Percentiles rank a stretch among this genome's conserved stretches.
These are phyloP conservation scores for Irpex rosettiformis DNA, from an alignment of 1,284 basidiomycete genomes.

Conservation along the genomic window DNA sequence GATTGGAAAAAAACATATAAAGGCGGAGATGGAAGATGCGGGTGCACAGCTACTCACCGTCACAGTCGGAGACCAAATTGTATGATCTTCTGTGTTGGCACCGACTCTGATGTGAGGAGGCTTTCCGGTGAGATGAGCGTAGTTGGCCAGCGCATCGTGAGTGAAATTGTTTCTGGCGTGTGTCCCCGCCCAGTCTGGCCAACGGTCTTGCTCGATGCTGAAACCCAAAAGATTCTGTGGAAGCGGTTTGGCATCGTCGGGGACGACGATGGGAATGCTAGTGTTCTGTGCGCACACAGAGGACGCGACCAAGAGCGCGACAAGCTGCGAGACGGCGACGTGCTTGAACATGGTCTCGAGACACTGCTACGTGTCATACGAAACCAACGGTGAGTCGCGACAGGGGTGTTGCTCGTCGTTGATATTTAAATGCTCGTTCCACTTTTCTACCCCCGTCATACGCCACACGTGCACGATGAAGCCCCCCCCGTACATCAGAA, in stretches of 20 bases:
- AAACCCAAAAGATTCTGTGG: constrained; percentile 46
- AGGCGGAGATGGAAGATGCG: background rate
- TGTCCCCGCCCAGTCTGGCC: constrained; percentile 60
- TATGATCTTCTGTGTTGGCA: constrained; percentile 61
- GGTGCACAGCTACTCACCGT: constrained; percentile 30
- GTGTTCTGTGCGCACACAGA: constrained; percentile 13
- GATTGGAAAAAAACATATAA: background rate
- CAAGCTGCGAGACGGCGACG: background rate
- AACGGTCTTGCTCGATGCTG: constrained; percentile 68
- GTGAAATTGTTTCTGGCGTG: constrained; percentile 50
- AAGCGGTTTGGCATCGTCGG: constrained; percentile 22
- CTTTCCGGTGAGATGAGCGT: constrained; percentile 49
- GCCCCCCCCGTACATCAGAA: background rate
- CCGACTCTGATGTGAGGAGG: constrained; percentile 61
- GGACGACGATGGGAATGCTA: constrained; percentile 21
- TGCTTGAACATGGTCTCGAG: background rate
- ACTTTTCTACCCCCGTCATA: background rate
- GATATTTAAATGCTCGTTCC: background rate
- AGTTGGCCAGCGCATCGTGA: constrained; percentile 52
- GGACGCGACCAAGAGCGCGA: background rate
- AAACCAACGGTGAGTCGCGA: background rate
- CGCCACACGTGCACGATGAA: background rate
- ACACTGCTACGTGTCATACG: background rate
- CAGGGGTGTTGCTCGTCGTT: background rate
- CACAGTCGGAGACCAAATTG: constrained; percentile 43